Base-by-base conservation (phyloP, 2,329 filamentous ascomycete species). In the Exophiala mesophila region DNA sequence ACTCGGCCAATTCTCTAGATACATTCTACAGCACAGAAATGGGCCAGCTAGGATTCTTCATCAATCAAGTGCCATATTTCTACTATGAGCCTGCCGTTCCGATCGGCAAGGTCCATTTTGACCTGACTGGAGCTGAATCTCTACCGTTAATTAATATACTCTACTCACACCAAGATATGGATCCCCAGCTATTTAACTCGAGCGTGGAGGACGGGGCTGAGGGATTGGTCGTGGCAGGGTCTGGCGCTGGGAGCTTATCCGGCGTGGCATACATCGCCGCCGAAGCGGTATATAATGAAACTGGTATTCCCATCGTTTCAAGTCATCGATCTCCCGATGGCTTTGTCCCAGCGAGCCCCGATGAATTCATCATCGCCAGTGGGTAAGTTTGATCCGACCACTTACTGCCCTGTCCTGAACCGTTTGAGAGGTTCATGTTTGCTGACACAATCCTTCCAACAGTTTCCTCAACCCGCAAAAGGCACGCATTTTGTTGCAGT, bases 1-100 rank as follows among this genome's bases (percentile, higher is more conserved):
- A 72, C 21, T 76, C 81, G 53, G 76, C 78, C 36, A 82, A 82
- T 61, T 68, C 72, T 2, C 65, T 81, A 36, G 78, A 82, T 55
- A 78, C 78, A 5, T 83, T 83, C 68, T 73, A 70, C 55, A 69
- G 72, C 1, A 64, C 63, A 10, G 78, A 83, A 60, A 67, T 69
- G 51, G 76, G 78, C 2, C 71, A 71, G 46, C 64, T 82, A 0
- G 79, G 79, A 24, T 66, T 69, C 43, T 74, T 82, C 57, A 68
- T 79, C 54, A 72, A 77, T 53, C 67, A 77, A 44, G 65, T 71
- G 26, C 77, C 78, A 0, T 71, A 74, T 53, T 82, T 80, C 65
- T 82, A 74, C 66, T 82, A 70, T 53, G 66, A 68, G 7, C 66
- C 78, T 0, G 64, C 68, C 2, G 61, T 65, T 32, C 72, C 77